Evolutionary conservation across 768 basidiomycete genomes (phyloP).

Genomic region (Chalciporus sphaerocephalus): DNA sequence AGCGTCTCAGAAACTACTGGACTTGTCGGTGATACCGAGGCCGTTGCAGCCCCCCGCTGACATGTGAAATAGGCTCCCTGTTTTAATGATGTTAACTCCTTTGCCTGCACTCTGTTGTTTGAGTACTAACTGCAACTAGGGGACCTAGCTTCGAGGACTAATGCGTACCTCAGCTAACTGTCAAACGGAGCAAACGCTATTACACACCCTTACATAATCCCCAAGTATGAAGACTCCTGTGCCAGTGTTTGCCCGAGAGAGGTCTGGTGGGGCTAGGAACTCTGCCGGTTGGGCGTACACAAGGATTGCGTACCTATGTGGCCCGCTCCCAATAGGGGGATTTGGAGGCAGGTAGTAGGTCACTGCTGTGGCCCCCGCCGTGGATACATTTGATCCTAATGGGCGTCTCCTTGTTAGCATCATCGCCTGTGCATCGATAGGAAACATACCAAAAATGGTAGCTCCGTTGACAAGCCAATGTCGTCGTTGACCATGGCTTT

Average conservation of each 20-base stretch:
- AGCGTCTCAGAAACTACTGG: constrained; percentile 64
- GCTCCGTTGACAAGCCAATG: constrained; percentile 81
- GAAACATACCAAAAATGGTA: constrained; percentile 40
- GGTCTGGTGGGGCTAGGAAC: constrained; percentile 58
- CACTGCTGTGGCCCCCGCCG: constrained; percentile 43
- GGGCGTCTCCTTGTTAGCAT: neutral
- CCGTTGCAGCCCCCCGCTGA: constrained; percentile 59
- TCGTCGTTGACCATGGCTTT: constrained; percentile 56
- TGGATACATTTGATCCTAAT: constrained; percentile 38
- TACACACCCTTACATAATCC: constrained; percentile 51
- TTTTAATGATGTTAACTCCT: constrained; percentile 3
- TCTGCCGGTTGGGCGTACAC: constrained; percentile 59
- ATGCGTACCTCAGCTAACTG: neutral
- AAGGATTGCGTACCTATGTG: constrained; percentile 73
- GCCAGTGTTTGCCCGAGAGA: constrained; percentile 45
- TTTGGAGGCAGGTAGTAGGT: constrained; percentile 70
- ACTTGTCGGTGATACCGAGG: constrained; percentile 53
- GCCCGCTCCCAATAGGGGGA: constrained; percentile 63
- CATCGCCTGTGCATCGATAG: neutral
- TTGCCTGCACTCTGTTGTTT: neutral
- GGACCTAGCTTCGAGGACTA: constrained; percentile 54
- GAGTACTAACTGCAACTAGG: constrained; percentile 52
- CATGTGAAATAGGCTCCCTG: constrained; percentile 72
- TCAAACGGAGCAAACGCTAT: neutral
- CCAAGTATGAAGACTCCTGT: constrained; percentile 55